Evolutionary conservation across 75 land plant species (phyloP), one percentile per base, ranked within the genome.

Genomic region (Selaginella tamariscina): DNA sequence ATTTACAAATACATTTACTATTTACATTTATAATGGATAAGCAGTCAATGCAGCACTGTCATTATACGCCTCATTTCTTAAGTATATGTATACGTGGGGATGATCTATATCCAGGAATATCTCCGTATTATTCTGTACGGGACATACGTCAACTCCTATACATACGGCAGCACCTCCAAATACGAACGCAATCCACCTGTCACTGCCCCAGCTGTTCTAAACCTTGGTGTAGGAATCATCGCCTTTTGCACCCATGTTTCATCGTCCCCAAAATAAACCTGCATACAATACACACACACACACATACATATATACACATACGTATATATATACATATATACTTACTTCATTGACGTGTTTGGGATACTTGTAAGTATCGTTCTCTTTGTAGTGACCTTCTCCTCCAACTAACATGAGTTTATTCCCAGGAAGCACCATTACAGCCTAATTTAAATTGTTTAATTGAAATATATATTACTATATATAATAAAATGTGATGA

Each of bases 211-310:
- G 78, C 73, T 1, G 81, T 79, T 29, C 81, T 72, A 71, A 79
- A 79, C 20, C 81, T 71, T 22, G 81, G 78, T 27, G 78, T 79
- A 1, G 81, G 79, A 29, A 79, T 79, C 74, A 79, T 77, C 15
- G 81, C 81, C 70, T 79, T 79, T 63, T 79, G 57, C 29, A 79
- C 78, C 81, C 81, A 79, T 32, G 74, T 79, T 22, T 65, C 68
- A 62, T 79, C 81, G 30, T 62, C 56, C 29, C 31, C 74, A 67
- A 70, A 79, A 67, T 65, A 79, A 24, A 79, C 33, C 81, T 79
- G 74, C 20, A 66, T n/a, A n/a, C n/a, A n/a, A n/a, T n/a, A n/a
- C n/a, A n/a, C n/a, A n/a, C n/a, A n/a, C n/a, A n/a, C n/a, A n/a
- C n/a, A n/a, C n/a, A n/a, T n/a, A n/a, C n/a, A n/a, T n/a, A n/a